These are phyloP conservation scores for Vitis amurensis DNA, from an alignment of 164 flowering plant species.

Conservation along the genomic window DNA sequence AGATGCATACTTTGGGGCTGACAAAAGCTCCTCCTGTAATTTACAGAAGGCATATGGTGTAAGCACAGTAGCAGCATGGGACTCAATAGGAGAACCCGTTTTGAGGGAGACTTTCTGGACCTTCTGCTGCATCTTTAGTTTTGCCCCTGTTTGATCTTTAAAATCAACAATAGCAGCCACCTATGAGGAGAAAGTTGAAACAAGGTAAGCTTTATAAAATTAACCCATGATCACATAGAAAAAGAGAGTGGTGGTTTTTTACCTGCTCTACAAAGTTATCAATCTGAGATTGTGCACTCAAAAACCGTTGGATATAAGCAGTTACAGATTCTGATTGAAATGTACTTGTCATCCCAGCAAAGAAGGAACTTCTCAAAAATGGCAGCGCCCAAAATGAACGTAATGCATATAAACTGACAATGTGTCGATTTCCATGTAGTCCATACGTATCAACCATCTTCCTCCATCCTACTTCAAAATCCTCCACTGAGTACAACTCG, in stretches of 20 bases:
- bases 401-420: slow-evolving; percentile 59
- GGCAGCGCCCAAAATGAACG: slow-evolving; percentile 73
- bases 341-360: slow-evolving; percentile 65
- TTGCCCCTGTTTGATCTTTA: slow-evolving; percentile 47
- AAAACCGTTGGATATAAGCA: slow-evolving; percentile 61
- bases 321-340: slow-evolving; percentile 55
- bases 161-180: slow-evolving; percentile 52
- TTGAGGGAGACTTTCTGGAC: slow-evolving; percentile 53
- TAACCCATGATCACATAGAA: neutral
- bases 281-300: slow-evolving; percentile 65
- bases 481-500: slow-evolving; percentile 53
- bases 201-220: slow-evolving; percentile 5
- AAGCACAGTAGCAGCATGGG: slow-evolving; percentile 73
- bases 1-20: slow-evolving; percentile 82
- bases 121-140: slow-evolving; percentile 55
- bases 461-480: slow-evolving; percentile 74
- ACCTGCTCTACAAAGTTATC: slow-evolving; percentile 66
- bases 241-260: neutral
- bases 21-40: slow-evolving; percentile 73
- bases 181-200: slow-evolving; percentile 29
- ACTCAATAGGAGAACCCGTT: slow-evolving; percentile 84
- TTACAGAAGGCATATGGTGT: slow-evolving; percentile 75
- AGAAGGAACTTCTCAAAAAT: slow-evolving; percentile 63
- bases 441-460: slow-evolving; percentile 65
- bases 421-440: slow-evolving; percentile 68